These are phyloP conservation scores for Lactarius hatsudake DNA, from an alignment of 768 basidiomycete species.

Conservation along the genomic window DNA sequence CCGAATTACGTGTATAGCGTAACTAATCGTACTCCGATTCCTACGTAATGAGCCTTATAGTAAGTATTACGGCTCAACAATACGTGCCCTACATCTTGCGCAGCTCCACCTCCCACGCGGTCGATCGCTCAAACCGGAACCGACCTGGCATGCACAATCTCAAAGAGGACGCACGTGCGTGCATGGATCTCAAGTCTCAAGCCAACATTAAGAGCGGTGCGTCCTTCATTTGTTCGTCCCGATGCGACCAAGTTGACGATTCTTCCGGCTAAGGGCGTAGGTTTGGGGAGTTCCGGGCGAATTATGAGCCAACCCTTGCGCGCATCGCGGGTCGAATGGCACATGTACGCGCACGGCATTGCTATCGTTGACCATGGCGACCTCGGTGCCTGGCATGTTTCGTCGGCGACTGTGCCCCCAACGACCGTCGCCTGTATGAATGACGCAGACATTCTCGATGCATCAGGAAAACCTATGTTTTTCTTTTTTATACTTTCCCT, in stretches of 20 bases:
- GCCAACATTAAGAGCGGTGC: background rate
- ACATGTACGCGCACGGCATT: background rate
- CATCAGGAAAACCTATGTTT: too few species aligned
- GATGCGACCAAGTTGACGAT: background rate
- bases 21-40: too few species aligned
- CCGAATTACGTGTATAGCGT: too few species aligned
- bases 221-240: background rate
- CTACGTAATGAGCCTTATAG: too few species aligned
- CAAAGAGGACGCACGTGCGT: background rate
- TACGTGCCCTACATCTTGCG: background rate
- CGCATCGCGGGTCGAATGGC: background rate
- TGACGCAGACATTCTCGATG: background rate
- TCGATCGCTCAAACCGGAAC: background rate
- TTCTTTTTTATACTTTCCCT: too few species aligned
- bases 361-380: background rate
- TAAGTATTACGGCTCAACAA: too few species aligned
- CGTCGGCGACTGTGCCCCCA: too few species aligned
- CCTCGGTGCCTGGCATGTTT: too few species aligned
- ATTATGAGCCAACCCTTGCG: background rate
- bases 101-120: background rate
- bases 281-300: background rate
- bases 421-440: background rate
- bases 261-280: background rate
- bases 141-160: background rate
- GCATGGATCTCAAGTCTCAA: background rate